Conservation (phyloP, 257 asterid species). For the Nicotiana tomentosiformis region DNA sequence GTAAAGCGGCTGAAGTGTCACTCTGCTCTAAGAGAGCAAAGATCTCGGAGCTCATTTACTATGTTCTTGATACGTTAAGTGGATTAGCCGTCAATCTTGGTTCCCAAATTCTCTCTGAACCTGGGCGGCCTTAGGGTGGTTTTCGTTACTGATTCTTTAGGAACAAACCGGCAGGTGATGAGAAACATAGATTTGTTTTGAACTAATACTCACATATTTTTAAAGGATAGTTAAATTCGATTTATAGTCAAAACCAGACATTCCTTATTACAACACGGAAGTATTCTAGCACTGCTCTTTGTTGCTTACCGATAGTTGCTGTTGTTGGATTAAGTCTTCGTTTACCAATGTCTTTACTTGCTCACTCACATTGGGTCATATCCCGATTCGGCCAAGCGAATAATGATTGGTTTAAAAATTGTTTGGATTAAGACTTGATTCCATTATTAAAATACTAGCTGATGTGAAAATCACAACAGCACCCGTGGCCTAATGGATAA, state of each 20-base stretch:
- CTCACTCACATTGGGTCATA: no score
- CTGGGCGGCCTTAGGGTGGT: background rate
- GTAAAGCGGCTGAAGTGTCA: background rate
- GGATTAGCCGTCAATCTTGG: background rate
- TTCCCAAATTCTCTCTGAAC: background rate
- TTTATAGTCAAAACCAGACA: background rate
- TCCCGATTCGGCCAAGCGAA: no score
- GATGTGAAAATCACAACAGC: background rate
- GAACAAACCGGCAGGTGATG: background rate
- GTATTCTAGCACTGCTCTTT: no score
- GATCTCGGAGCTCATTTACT: background rate
- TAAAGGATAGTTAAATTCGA: background rate
- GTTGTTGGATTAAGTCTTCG: no score
- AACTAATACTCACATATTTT: background rate
- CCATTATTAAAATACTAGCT: no score
- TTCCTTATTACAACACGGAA: no score
- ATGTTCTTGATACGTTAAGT: background rate
- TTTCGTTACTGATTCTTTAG: background rate
- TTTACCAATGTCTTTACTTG: no score
- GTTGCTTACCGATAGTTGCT: no score
- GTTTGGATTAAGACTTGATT: background rate
- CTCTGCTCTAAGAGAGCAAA: background rate
- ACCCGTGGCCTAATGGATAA: conserved; percentile 44
- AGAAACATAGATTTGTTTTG: background rate
- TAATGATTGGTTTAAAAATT: background rate